Conservation (phyloP, 495 filamentous ascomycete species). For the Niebla homalea region DNA sequence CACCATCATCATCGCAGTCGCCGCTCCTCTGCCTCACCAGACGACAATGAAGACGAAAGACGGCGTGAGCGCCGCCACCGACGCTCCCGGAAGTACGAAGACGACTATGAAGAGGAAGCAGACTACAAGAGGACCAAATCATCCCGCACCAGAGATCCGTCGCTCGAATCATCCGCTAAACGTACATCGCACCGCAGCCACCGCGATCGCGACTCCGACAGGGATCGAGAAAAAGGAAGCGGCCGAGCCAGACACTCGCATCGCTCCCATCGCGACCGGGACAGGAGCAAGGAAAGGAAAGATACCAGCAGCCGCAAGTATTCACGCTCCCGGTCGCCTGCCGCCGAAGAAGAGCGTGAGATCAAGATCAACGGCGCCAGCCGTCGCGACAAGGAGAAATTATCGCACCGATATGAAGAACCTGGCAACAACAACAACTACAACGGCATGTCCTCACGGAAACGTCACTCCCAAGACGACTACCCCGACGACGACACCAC, state of each 20-base stretch:
- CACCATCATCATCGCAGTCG: slow-evolving; percentile 45
- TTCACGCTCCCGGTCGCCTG: slow-evolving; percentile 10
- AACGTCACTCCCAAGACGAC: slow-evolving; percentile 15
- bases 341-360: slow-evolving; percentile 9
- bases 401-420: background rate
- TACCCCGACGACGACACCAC: slow-evolving; percentile 19
- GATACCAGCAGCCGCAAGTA: slow-evolving; percentile 11
- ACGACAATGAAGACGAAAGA: slow-evolving; percentile 36
- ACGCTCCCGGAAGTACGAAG: slow-evolving; percentile 34
- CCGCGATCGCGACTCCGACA: slow-evolving; percentile 31
- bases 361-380: slow-evolving; percentile 11
- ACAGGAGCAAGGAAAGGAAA: slow-evolving; percentile 34
- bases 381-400: slow-evolving; percentile 1
- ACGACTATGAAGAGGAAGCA: slow-evolving; percentile 28
- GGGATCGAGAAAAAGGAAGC: slow-evolving; percentile 18
- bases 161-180: slow-evolving; percentile 34
- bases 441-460: slow-evolving; percentile 14
- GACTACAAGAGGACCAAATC: slow-evolving; percentile 27
- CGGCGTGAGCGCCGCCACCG: slow-evolving; percentile 31
- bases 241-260: slow-evolving; percentile 20
- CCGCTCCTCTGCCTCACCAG: slow-evolving; percentile 33
- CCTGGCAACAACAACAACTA: slow-evolving; percentile 22
- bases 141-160: slow-evolving; percentile 20
- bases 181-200: slow-evolving; percentile 39
- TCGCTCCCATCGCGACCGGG: slow-evolving; percentile 33